Percentiles rank a stretch among this genome's conserved stretches.
Conservation (phyloP, 2,329 filamentous ascomycete species). For the Cryphonectria carpinicola region DNA sequence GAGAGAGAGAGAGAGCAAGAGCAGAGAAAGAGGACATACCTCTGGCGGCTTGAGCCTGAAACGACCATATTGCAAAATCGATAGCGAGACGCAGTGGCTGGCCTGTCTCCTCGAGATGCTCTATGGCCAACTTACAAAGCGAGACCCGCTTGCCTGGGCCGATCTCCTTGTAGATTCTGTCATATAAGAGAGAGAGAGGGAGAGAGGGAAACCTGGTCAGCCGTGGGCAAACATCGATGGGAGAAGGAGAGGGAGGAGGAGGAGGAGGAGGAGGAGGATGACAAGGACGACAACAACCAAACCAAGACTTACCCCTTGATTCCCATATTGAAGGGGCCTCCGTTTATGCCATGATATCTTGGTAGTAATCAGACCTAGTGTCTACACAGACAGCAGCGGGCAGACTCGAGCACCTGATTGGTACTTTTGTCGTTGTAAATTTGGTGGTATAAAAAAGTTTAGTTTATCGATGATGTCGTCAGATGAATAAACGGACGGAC, state of each 20-base stretch:
- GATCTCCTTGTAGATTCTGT: conserved; percentile 87
- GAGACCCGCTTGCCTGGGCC: conserved; percentile 79
- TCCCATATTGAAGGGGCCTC: conserved; percentile 54
- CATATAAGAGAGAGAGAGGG: not conserved
- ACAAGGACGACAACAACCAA: not conserved
- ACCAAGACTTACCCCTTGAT: conserved; percentile 63
- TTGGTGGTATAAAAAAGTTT: not conserved
- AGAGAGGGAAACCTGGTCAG: not conserved
- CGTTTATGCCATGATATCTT: conserved; percentile 20
- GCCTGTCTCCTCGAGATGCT: conserved; percentile 71
- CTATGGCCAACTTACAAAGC: conserved; percentile 78
- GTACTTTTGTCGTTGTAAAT: conserved; percentile 3
- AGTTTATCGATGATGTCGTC: not conserved
- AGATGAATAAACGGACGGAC: conserved; percentile 10
- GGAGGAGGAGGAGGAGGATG: too few relatives aligned
- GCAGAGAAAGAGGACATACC: conserved; percentile 46
- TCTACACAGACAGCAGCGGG: not conserved
- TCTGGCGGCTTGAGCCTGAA: conserved; percentile 83
- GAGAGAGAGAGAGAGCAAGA: not conserved
- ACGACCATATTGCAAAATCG: conserved; percentile 97
- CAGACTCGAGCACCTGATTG: not conserved
- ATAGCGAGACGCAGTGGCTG: conserved; percentile 85
- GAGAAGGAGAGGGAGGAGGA: not conserved
- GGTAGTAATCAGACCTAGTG: not conserved
- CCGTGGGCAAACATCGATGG: not conserved